Base-by-base conservation (phyloP, 192 early-diverging fungal genomes). In the Linnemannia schmuckeri region DNA sequence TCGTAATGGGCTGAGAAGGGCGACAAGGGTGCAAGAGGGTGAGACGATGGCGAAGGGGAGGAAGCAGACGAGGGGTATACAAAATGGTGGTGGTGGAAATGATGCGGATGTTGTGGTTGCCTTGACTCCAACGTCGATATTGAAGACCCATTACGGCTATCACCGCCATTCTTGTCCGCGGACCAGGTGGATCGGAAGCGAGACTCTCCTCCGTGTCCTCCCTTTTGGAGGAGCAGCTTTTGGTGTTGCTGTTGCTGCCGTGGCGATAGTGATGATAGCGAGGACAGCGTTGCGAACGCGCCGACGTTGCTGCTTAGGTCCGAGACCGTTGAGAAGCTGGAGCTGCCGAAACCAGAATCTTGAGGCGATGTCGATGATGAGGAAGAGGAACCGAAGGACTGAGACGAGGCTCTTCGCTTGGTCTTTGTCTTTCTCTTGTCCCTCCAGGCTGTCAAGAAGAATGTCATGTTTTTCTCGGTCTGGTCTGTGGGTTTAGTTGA, bases 271-370 rank as follows among this genome's bases (percentile, higher is more conserved):
- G 42, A 44, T 9, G 57, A 49, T 22, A 78, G 40, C 17, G 42
- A 57, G 40, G 76, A 69, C 17, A 77, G 30, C 6, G 68, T 54
- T 22, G 68, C 33, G 75, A 77, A 57, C 17, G 74, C n/a, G 70
- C 30, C 46, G 75, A 82, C 7, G 12, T 2, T n/a, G 18, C 66
- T 30, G 38, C 61, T 71, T 20, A 37, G 42, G 38, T 61, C 40
- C 10, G 72, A 80, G 57, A 38, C 52, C 71, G 77, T 79, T 0
- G 57, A 81, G 47, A 75, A 47, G 30, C 55, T 71, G 13, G 74
- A 70, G 41, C 75, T 70, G 24, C 74, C 74, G 27, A 75, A 82
- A 5, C 66, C 80, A 30, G 80, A 82, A 30, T 82, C 80, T n/a
- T 82, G 80, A 35, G 33, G 46, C 1, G 49, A 52, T 20, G 49